Evolutionary conservation across 2,329 filamentous ascomycete species (phyloP).

Genomic region (Aspergillus vadensis): DNA sequence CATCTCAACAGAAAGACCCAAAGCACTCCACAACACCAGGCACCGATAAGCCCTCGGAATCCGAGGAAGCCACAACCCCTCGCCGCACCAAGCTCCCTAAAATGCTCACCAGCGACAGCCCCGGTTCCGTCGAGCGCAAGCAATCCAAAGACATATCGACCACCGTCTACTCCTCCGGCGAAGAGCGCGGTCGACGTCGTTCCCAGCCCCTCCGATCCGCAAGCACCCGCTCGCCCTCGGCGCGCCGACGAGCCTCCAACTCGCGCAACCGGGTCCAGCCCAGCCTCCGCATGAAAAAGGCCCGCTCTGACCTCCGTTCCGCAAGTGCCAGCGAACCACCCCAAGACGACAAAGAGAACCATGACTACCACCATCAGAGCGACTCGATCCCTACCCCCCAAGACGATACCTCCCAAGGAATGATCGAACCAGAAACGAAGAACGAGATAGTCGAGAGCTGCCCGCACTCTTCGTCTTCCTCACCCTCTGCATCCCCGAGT

Average conservation of each 20-base stretch:
- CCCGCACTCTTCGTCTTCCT: constrained; percentile 4
- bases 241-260: constrained; percentile 22
- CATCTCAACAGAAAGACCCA: constrained; percentile 8
- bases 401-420: not conserved
- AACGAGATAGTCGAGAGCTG: not conserved
- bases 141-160: constrained; percentile 14
- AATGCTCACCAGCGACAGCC: constrained; percentile 33
- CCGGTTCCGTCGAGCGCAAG: constrained; percentile 37
- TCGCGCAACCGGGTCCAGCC: constrained; percentile 21
- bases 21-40: not conserved
- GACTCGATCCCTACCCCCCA: constrained; percentile 12
- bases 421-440: constrained; percentile 2
- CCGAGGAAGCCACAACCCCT: constrained; percentile 22
- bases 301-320: constrained; percentile 25
- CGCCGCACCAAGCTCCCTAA: constrained; percentile 36
- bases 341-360: constrained; percentile 20
- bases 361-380: not conserved
- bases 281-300: constrained; percentile 28
- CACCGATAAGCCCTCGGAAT: constrained; percentile 19
- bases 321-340: constrained; percentile 12
- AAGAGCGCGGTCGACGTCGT: constrained; percentile 22
- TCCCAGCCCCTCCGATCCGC: constrained; percentile 21
- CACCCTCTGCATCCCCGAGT: constrained; percentile 19
- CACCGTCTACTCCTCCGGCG: constrained; percentile 7
- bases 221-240: constrained; percentile 21